Conservation (phyloP, 306 rosid genomes). For the Cucumis sativus region Cucumber_9930_V3 NC_026655.2:30714001-30714500, state of each 20-base stretch:
- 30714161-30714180: neutral
- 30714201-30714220: neutral
- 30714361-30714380: neutral
- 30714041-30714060: neutral
- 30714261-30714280: neutral
- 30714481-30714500: conserved; percentile 70
- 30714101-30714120: neutral
- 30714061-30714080: neutral
- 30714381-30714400: neutral
- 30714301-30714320: neutral
- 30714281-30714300: neutral
- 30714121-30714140: neutral
- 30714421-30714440: neutral
- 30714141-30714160: neutral
- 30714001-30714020: neutral
- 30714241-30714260: no score
- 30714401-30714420: neutral
- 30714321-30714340: neutral
- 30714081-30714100: neutral
- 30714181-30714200: neutral
- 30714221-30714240: no score
- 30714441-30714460: neutral
- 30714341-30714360: neutral
- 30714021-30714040: neutral
- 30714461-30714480: conserved; percentile 29